Evolutionary conservation across 2,329 filamentous ascomycete species (phyloP), one percentile per base, ranked within the genome.

Genomic region (Lachnellula cervina): DNA sequence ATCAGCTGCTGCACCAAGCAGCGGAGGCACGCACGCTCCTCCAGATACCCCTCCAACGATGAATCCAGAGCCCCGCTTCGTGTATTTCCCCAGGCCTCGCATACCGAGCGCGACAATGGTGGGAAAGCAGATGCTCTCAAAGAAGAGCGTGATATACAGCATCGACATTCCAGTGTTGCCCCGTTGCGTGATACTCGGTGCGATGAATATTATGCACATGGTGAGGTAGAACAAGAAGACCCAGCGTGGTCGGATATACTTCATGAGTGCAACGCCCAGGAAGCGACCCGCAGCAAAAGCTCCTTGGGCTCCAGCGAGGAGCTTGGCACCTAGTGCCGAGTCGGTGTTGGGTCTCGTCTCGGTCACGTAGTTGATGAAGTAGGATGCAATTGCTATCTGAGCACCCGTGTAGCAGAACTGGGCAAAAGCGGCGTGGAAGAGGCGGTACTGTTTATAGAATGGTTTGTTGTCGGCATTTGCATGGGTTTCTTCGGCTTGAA

Each of bases 81-180:
- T 89, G 72, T 93, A 86, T 17, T 84, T 80, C 4, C 89, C 89
- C 1, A 91, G 77, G 2, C 87, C 88, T 23, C 87, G 80, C 76
- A 90, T 89, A 7, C 87, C 87, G 2, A 92, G 77, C 0, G 88
- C 87, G 28, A 93, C 83, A 65, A 93, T 90, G n/a, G 88, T 91
- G 0, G 89, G 88, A 76, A 81, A 81, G 63, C 74, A 76, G 64
- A 79, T 77, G 6, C 70, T 74, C 62, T 77, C 77, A 64, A 80
- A 80, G 68, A 80, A 81, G 17, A 80, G 71, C 1, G 76, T 76
- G 4, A 77, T 40, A 57, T 72, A 77, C 3, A 82, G 70, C 73
- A 81, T 77, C 14, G 72, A 69, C 55, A 81, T 73, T 23, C 78
- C 78, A 0, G 73, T 72, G 55, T 79, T 76, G 48, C 73, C 76